Evolutionary conservation across 1,284 basidiomycete species (phyloP).

Genomic region (Puccinia coronata): DNA sequence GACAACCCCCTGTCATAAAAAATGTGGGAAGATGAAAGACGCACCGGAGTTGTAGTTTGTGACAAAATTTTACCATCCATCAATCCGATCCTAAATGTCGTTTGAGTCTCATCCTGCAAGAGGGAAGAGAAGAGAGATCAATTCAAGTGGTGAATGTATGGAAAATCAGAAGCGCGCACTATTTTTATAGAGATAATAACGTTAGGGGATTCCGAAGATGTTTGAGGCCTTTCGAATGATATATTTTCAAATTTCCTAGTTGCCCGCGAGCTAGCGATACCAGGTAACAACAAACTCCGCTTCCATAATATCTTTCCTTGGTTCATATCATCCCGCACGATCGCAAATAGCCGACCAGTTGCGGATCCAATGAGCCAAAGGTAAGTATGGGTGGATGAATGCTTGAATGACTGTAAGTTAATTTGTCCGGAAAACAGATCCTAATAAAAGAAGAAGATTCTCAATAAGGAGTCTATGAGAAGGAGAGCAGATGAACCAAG

Average conservation of each 20-base stretch:
- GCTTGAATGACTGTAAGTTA: neutral
- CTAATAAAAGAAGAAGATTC: neutral
- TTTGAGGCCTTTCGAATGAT: constrained; percentile 4
- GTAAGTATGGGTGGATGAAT: neutral
- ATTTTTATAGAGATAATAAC: constrained; percentile 5
- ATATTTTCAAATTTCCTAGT: constrained; percentile 12
- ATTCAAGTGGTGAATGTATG: neutral
- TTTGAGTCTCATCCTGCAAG: constrained; percentile 12
- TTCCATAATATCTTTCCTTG: constrained; percentile 41
- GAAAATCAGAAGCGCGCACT: neutral
- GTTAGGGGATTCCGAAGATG: neutral
- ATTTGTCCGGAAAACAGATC: constrained; percentile 4
- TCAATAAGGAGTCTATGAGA: too few species aligned
- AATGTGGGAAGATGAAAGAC: neutral
- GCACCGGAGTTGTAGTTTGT: neutral
- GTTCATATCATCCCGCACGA: neutral
- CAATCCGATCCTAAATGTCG: constrained; percentile 8
- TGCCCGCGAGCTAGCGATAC: neutral
- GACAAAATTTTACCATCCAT: constrained; percentile 35
- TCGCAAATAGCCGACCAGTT: constrained; percentile 46
- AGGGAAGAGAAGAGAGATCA: neutral
- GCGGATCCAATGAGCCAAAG: constrained; percentile 46
- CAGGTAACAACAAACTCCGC: constrained; percentile 18
- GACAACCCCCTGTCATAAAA: neutral
- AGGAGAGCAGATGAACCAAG: neutral